Conservation (phyloP, 371 early-diverging fungal species). For the Rhizomucor pusillus region DNA sequence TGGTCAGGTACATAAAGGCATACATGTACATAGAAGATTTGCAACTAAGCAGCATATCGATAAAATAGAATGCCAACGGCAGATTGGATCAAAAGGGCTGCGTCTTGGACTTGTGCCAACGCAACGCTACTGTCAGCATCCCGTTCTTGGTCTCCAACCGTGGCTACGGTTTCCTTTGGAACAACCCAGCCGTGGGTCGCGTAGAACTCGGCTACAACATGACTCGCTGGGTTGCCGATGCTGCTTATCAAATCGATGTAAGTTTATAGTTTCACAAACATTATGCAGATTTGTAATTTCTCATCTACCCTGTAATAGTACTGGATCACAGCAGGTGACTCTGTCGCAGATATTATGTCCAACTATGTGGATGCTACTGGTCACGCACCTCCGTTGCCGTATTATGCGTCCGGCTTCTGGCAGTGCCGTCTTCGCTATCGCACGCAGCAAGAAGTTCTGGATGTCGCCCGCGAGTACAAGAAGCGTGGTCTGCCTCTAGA, state of each 20-base stretch:
- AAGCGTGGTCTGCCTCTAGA: constrained; percentile 11
- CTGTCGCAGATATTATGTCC: constrained; percentile 13
- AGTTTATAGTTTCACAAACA: background rate
- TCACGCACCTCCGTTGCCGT: constrained; percentile 15
- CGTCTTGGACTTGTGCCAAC: constrained; percentile 14
- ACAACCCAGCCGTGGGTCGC: constrained; percentile 17
- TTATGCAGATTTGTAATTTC: background rate
- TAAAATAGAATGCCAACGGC: constrained; percentile 9
- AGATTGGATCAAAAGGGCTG: constrained; percentile 17
- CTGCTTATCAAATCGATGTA: constrained; percentile 12
- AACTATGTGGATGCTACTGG: constrained; percentile 19
- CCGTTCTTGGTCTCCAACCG: constrained; percentile 16
- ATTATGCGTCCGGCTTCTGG: constrained; percentile 20
- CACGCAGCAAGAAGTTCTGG: constrained; percentile 13
- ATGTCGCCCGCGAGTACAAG: constrained; percentile 14
- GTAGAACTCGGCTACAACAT: constrained; percentile 13
- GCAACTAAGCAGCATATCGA: background rate
- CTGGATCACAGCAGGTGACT: constrained; percentile 15
- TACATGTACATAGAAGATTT: no score
- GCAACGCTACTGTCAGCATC: constrained; percentile 16
- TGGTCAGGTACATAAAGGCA: constrained; percentile 14
- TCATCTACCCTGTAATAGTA: background rate
- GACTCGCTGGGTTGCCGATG: constrained; percentile 20
- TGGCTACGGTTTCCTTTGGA: constrained; percentile 18
- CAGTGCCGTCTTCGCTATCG: constrained; percentile 17